Evolutionary conservation across 108 stramenopile species (phyloP).

Genomic region (Pseudonitzschia multistriata): DNA sequence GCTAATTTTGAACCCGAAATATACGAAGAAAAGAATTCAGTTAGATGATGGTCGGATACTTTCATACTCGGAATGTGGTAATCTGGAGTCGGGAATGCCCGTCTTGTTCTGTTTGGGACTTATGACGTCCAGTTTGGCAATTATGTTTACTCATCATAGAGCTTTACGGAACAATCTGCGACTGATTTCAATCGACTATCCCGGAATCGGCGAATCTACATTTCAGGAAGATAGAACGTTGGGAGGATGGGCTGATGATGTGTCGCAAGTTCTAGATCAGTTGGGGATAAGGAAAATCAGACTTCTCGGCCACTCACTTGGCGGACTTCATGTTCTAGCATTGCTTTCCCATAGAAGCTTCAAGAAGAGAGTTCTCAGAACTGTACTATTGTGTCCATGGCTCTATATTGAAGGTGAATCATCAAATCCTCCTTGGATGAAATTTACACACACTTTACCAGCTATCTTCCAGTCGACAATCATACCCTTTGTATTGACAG

Average conservation of each 20-base stretch:
- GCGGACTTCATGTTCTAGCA: slow-evolving; percentile 22
- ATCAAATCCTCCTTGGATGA: slow-evolving; percentile 24
- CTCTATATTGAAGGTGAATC: slow-evolving; percentile 16
- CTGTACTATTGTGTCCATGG: slow-evolving; percentile 29
- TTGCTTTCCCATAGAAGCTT: slow-evolving; percentile 21
- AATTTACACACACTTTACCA: slow-evolving; percentile 19
- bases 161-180: slow-evolving; percentile 27
- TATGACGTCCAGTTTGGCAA: slow-evolving; percentile 28
- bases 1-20: slow-evolving; percentile 26
- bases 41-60: slow-evolving; percentile 29
- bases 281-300: neutral
- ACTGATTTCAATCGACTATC: slow-evolving; percentile 31
- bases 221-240: slow-evolving; percentile 21
- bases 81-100: slow-evolving; percentile 25
- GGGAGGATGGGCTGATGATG: slow-evolving; percentile 26
- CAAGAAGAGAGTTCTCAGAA: slow-evolving; percentile 14
- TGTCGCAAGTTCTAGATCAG: slow-evolving; percentile 18
- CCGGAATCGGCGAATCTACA: slow-evolving; percentile 37
- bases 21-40: slow-evolving; percentile 27
- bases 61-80: slow-evolving; percentile 36
- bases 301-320: slow-evolving; percentile 31
- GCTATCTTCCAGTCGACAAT: slow-evolving; percentile 18
- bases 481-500: slow-evolving; percentile 17
- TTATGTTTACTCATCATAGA: slow-evolving; percentile 27
- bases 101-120: slow-evolving; percentile 36